Evolutionary conservation across 441 rosid genomes (phyloP).

Genomic region (Adansonia rubrostipa): DNA sequence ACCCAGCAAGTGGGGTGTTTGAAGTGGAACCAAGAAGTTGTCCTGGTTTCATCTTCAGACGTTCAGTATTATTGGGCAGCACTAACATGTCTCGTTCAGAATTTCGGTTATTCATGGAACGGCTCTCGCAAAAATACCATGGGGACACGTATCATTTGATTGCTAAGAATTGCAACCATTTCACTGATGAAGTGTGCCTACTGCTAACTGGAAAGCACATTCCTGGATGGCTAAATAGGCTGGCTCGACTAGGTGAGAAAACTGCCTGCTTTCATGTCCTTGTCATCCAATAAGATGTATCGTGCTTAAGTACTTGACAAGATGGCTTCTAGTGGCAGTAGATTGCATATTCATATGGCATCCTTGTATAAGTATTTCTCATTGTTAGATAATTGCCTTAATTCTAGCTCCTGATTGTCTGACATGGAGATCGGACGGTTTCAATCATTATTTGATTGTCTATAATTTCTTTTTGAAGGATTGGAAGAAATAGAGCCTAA

Average conservation of each 20-base stretch:
- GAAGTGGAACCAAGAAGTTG: slow-evolving; percentile 93
- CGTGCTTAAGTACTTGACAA: slow-evolving; percentile 2
- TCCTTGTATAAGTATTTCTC: slow-evolving; percentile 11
- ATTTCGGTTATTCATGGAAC: slow-evolving; percentile 85
- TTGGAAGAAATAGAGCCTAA: slow-evolving; percentile 2
- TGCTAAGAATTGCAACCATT: slow-evolving; percentile 98
- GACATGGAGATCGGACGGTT: slow-evolving; percentile 12
- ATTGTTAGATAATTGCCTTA: slow-evolving; percentile 3
- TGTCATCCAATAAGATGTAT: slow-evolving; percentile 21
- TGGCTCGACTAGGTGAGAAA: slow-evolving; percentile 80
- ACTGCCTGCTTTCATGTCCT: slow-evolving; percentile 11
- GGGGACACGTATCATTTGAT: slow-evolving; percentile 95
- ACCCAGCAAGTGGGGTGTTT: slow-evolving; percentile 80
- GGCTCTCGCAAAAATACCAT: slow-evolving; percentile 69
- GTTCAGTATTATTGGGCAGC: slow-evolving; percentile 76
- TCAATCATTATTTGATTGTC: slow-evolving; percentile 1
- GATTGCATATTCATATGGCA: slow-evolving; percentile 16
- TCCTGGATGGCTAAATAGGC: slow-evolving; percentile 96
- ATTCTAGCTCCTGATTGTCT: slow-evolving; percentile 1
- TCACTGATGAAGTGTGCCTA: slow-evolving; percentile 77
- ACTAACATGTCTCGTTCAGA: slow-evolving; percentile 71
- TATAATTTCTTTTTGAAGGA: slow-evolving; percentile 13
- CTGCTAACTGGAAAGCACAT: slow-evolving; percentile 79
- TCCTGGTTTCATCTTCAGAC: slow-evolving; percentile 91
- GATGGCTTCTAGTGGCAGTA: slow-evolving; percentile 21